Evolutionary conservation across 2,329 filamentous ascomycete genomes (phyloP), one percentile per base, ranked within the genome.

Genomic region (Orbilia javanica): DNA sequence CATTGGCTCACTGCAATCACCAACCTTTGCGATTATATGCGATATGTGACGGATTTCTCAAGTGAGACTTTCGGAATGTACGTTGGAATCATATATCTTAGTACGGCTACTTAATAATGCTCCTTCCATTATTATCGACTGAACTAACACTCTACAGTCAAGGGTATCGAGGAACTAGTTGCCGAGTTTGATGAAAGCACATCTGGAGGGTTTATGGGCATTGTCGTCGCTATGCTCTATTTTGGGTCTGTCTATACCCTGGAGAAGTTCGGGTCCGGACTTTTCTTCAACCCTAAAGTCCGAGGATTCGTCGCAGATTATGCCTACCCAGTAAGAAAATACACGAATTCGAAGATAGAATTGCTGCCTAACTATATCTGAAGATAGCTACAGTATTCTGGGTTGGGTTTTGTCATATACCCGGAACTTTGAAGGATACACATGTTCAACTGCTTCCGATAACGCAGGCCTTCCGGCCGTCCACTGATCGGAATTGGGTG

Each of bases 41-140:
- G 90, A 82, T 97, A 94, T 84, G 93, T 97, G 22, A 97, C 94
- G 0, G 89, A 93, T 13, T 97, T 97, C 83, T 93, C 93, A 25
- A 97, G 94, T 85, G 94, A 97, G 84, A 96, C 95, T 82, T 97
- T 97, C 81, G 94, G 82, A 88, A 25, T 85, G 85, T 66, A 89
- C 88, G 78, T 79, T 5, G 78, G 78, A 27, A 79, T 79, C 15
- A 78, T 79, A 6, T 79, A 79, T 39, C 31, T 79, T 31, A 72
- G 75, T 79, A 74, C 25, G 64, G 6, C 15, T n/a, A 5, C 46
- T 10, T n/a, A 20, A 36, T 46, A 46, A 1, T 11, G 8, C 10
- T 25, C n/a, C 15, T n/a, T 25, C 8, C 13, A 52, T 18, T 18
- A 13, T 31, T 15, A 1, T 15, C n/a, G 6, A 36, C 15, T 8